phyloP scores from a whole-genome alignment of 352 stramenopile species.

The Pythium aquatile region DNA sequence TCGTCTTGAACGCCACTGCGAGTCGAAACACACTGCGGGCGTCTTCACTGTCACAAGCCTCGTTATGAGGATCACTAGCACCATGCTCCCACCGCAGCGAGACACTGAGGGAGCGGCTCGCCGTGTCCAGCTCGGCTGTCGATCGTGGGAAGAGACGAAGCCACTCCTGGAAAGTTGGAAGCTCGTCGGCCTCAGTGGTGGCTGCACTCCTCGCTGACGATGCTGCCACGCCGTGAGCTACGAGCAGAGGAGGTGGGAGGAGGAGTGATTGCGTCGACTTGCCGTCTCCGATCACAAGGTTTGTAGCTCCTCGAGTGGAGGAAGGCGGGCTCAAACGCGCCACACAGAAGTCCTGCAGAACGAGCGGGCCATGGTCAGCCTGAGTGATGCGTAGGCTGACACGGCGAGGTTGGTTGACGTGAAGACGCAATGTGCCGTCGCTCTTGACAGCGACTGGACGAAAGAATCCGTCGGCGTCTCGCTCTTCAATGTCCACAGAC shows the following conservation, averaged over 20 bases:
- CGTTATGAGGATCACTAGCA: slow-evolving; percentile 14
- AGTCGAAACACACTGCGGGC: slow-evolving; percentile 61
- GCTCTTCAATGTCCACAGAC: slow-evolving; percentile 75
- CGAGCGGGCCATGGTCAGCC: slow-evolving; percentile 58
- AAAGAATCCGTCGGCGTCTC: slow-evolving; percentile 63
- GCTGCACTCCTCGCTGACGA: slow-evolving; percentile 13
- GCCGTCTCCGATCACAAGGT: slow-evolving; percentile 23
- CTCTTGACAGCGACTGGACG: slow-evolving; percentile 62
- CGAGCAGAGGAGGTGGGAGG: slow-evolving; percentile 9
- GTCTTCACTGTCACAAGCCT: slow-evolving; percentile 40
- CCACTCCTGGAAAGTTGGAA: slow-evolving; percentile 27
- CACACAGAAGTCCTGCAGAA: slow-evolving; percentile 37
- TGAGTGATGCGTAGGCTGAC: slow-evolving; percentile 66
- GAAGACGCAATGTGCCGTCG: slow-evolving; percentile 63
- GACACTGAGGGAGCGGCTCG: slow-evolving; percentile 50
- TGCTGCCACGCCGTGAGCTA: not conserved
- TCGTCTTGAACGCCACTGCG: slow-evolving; percentile 48
- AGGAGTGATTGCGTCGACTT: slow-evolving; percentile 25
- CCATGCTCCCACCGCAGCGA: slow-evolving; percentile 58
- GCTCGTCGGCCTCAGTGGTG: slow-evolving; percentile 25
- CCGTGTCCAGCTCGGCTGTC: slow-evolving; percentile 17
- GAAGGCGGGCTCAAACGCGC: slow-evolving; percentile 45
- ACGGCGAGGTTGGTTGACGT: slow-evolving; percentile 53
- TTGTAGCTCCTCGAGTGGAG: slow-evolving; percentile 15
- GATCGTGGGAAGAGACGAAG: slow-evolving; percentile 19